These are phyloP conservation scores for Agroathelia rolfsii DNA, from an alignment of 1,284 basidiomycete species.

Conservation along the genomic window DNA sequence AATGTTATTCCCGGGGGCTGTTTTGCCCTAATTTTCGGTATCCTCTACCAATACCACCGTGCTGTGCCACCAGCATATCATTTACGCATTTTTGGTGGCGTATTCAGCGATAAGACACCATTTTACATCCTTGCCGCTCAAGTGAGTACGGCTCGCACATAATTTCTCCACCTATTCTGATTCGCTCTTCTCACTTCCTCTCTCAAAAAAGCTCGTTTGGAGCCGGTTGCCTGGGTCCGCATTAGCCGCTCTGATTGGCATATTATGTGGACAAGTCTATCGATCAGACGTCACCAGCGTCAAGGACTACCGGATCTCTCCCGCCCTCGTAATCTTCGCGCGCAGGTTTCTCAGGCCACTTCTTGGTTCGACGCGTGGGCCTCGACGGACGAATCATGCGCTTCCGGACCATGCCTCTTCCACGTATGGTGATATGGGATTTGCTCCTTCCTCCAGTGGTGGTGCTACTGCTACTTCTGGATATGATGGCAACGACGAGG, in stretches of 20 bases:
- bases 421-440: constrained; percentile 1
- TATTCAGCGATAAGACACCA: constrained; percentile 67
- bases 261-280: constrained; percentile 67
- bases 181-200: not conserved
- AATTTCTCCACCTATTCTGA: not conserved
- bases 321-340: constrained; percentile 39
- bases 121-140: constrained; percentile 59
- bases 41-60: constrained; percentile 74
- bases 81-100: constrained; percentile 67
- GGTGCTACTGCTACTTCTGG: constrained; percentile 24
- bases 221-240: constrained; percentile 58
- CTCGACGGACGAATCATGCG: constrained; percentile 43
- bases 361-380: constrained; percentile 49
- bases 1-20: constrained; percentile 73
- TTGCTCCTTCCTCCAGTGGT: not conserved
- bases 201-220: constrained; percentile 45
- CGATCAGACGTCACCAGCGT: constrained; percentile 71
- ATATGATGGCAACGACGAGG: constrained; percentile 33
- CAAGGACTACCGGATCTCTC: constrained; percentile 66
- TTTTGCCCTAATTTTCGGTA: constrained; percentile 57
- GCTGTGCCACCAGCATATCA: constrained; percentile 70
- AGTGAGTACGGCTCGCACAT: too few species aligned
- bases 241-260: constrained; percentile 49
- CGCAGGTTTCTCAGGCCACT: constrained; percentile 43
- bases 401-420: constrained; percentile 38